Evolutionary conservation across 129 eudicot genomes (phyloP), one percentile per base, ranked within the genome.

Genomic region (Mikania micrantha): DNA sequence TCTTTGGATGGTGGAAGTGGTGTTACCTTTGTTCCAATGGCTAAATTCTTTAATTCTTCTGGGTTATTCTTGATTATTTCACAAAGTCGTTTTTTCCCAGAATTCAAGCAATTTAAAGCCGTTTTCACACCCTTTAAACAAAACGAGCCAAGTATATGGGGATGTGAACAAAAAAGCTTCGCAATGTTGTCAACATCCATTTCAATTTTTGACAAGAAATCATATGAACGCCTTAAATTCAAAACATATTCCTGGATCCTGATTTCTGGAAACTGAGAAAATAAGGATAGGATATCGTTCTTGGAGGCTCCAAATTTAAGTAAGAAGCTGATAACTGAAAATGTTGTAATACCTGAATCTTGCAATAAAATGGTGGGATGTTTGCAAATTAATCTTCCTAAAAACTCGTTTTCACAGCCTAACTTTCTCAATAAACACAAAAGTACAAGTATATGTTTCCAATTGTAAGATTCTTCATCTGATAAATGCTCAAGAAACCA

Each of bases 11-110:
- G 20, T 7, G 80, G 80, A 25, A 84, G 76, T 9, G 73, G 69
- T 29, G 77, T 67, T 9, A 83, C 69, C 72, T 68, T 79, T 40
- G 66, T 25, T 41, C 95, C 85, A 4, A 71, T 48, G 3, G 86
- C 85, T 86, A 87, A 84, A 28, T 73, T 79, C 67, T 70, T 83
- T 13, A 93, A 16, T 38, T 73, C 86, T 39, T 67, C 64, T 0
- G 98, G 96, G 69, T 89, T 78, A 2, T 85, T 78, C 57, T 50
- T 77, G 67, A 93, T 78, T 27, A 84, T 75, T 64, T 77, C 71
- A 70, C 90, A 57, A 38, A 93, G 76, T 15, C 86, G 85, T 15
- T 54, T 71, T 74, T 76, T 81, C 36, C 96, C 96, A 0, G 67
- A 16, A 57, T 70, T 74, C 78, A 93, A 69, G 75, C 60, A 8